These are phyloP conservation scores for Plantago lanceolata DNA, from an alignment of 305 asterid species.

Conservation along the genomic window DNA sequence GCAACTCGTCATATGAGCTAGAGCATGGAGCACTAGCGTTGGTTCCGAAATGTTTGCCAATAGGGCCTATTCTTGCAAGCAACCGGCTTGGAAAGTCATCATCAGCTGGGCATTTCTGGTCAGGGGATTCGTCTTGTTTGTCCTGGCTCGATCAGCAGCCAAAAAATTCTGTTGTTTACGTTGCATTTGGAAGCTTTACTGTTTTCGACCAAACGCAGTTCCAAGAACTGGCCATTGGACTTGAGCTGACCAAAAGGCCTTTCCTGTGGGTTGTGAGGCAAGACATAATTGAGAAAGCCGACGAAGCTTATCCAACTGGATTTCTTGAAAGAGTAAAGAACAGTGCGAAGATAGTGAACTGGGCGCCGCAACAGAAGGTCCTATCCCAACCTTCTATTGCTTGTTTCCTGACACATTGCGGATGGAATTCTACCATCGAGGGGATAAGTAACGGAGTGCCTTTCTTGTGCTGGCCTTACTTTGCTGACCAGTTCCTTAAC, in stretches of 20 bases:
- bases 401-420: constrained; percentile 55
- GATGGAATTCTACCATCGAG: constrained; percentile 57
- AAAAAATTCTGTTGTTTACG: constrained; percentile 34
- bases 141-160: constrained; percentile 55
- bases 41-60: constrained; percentile 39
- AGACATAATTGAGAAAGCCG: constrained; percentile 16
- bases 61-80: constrained; percentile 57
- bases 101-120: constrained; percentile 41
- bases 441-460: constrained; percentile 50
- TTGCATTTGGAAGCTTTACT: constrained; percentile 56
- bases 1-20: constrained; percentile 51
- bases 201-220: constrained; percentile 35
- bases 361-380: constrained; percentile 48
- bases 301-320: constrained; percentile 34
- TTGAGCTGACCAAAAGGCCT: constrained; percentile 34
- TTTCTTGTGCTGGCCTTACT: constrained; percentile 56
- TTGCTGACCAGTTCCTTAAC: constrained; percentile 52
- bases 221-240: constrained; percentile 53
- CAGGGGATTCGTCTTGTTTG: constrained; percentile 42
- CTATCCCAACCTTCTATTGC: constrained; percentile 48
- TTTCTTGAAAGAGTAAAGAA: constrained; percentile 30
- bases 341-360: constrained; percentile 33
- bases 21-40: constrained; percentile 54
- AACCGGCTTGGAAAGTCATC: constrained; percentile 24
- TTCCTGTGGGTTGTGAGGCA: constrained; percentile 56